Evolutionary conservation across 345 rosid species (phyloP).

Genomic region (Linum trigynum): DNA sequence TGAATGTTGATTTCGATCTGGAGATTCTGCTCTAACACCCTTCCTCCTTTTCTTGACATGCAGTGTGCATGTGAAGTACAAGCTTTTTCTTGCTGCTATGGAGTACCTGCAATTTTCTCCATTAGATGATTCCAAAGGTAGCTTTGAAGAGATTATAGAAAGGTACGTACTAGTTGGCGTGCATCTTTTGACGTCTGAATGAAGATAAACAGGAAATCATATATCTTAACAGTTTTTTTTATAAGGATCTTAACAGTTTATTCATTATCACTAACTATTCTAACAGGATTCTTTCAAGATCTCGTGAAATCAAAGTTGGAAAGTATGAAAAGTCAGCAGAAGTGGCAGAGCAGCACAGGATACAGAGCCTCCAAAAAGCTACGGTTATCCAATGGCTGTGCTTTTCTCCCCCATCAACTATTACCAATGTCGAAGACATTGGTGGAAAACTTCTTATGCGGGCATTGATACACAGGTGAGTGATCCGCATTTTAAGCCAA

Average conservation of each 20-base stretch:
- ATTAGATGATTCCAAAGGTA: conserved; percentile 63
- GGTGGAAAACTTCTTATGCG: conserved; percentile 62
- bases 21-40: conserved; percentile 4
- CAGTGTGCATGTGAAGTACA: conserved; percentile 84
- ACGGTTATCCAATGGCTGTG: conserved; percentile 93
- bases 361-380: conserved; percentile 92
- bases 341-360: conserved; percentile 86
- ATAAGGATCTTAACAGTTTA: conserved; percentile 5
- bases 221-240: not conserved
- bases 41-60: conserved; percentile 9
- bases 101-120: conserved; percentile 76
- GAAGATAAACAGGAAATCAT: conserved; percentile 5
- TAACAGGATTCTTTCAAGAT: conserved; percentile 78
- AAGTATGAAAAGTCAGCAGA: conserved; percentile 69
- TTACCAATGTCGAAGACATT: conserved; percentile 50
- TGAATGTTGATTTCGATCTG: not conserved
- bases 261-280: conserved; percentile 13
- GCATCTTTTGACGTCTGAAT: conserved; percentile 6
- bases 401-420: conserved; percentile 90
- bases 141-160: conserved; percentile 92
- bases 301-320: conserved; percentile 69
- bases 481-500: not conserved
- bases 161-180: conserved; percentile 40
- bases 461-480: conserved; percentile 83
- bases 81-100: conserved; percentile 85